Conservation (phyloP, 768 basidiomycete species). For the Mycena belliarum region DNA sequence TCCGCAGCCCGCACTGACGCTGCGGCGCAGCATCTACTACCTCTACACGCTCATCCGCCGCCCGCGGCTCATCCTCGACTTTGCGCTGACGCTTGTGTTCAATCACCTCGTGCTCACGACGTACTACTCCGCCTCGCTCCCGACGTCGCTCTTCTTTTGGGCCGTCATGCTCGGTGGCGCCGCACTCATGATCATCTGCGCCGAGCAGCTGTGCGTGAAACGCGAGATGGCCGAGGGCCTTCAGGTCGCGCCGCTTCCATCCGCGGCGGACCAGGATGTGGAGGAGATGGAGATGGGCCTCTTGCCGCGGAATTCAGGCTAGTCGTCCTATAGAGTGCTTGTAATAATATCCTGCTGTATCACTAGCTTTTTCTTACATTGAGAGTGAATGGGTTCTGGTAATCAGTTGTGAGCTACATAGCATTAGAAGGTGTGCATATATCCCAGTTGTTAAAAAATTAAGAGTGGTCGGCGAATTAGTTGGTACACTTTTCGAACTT, state of each 20-base stretch:
- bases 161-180: constrained; percentile 70
- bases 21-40: constrained; percentile 61
- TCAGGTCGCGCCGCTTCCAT: constrained; percentile 44
- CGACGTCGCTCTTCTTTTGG: constrained; percentile 95
- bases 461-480: background rate
- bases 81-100: constrained; percentile 86
- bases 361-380: background rate
- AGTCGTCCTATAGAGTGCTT: background rate
- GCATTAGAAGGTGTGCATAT: too few species aligned
- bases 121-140: constrained; percentile 82
- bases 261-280: constrained; percentile 48
- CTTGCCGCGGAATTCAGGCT: constrained; percentile 34
- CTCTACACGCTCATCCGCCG: constrained; percentile 86
- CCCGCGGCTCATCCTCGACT: constrained; percentile 94
- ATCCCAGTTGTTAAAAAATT: background rate
- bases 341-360: constrained; percentile 9
- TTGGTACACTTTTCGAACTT: constrained; percentile 3
- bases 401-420: too few species aligned
- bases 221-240: constrained; percentile 90
- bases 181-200: constrained; percentile 71
- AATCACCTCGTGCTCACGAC: constrained; percentile 93
- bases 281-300: constrained; percentile 62
- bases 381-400: too few species aligned
- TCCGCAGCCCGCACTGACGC: background rate
- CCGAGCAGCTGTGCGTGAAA: constrained; percentile 90